Conservation (phyloP, 1,284 basidiomycete genomes). For the Pseudozyma flocculosa region DNA sequence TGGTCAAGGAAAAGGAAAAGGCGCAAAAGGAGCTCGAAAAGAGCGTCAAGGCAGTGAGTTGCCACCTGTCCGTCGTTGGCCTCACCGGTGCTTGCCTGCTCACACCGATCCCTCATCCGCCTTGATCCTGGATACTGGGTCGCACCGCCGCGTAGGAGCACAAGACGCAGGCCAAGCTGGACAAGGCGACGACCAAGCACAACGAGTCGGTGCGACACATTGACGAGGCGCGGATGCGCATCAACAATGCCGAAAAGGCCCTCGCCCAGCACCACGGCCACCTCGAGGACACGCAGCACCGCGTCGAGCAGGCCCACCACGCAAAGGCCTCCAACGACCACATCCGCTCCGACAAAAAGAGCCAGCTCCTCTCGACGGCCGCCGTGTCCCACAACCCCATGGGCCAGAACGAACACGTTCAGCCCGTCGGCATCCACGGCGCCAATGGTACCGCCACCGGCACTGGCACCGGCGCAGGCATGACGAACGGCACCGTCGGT, state of each 20-base stretch:
- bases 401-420: too few relatives aligned
- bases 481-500: too few relatives aligned
- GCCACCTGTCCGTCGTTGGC: too few relatives aligned
- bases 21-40: conserved; percentile 30
- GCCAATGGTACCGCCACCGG: too few relatives aligned
- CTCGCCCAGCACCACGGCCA: conserved; percentile 14
- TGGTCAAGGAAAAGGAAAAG: conserved; percentile 16
- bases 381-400: too few relatives aligned
- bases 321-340: conserved; percentile 12
- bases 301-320: conserved; percentile 22
- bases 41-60: conserved; percentile 7
- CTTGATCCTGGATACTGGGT: too few relatives aligned
- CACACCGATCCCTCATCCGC: too few relatives aligned
- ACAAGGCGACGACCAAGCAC: conserved; percentile 27
- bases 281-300: conserved; percentile 13
- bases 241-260: conserved; percentile 14
- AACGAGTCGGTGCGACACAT: conserved; percentile 18
- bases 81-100: too few relatives aligned
- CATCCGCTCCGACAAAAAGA: conserved; percentile 23
- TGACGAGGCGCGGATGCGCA: conserved; percentile 35
- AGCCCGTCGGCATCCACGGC: too few relatives aligned
- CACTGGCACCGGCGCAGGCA: too few relatives aligned
- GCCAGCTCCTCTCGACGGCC: neutral
- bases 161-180: conserved; percentile 25
- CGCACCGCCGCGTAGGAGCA: conserved; percentile 11